Conservation (phyloP, 106 monocot species). For the Narthecium ossifragum region DNA sequence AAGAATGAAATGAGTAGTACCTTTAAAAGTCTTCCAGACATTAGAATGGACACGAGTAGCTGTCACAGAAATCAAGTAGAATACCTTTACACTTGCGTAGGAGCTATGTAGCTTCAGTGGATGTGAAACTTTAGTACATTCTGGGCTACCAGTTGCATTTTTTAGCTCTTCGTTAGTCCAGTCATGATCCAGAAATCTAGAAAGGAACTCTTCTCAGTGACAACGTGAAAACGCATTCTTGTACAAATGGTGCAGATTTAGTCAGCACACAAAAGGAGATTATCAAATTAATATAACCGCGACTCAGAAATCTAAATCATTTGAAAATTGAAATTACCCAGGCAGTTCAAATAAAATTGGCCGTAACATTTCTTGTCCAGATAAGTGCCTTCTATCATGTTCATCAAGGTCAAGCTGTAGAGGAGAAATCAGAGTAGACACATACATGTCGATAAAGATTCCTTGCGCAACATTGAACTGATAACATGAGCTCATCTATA, state of each 20-base stretch:
- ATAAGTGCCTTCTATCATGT: conserved; percentile 37
- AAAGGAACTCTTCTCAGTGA: too few species aligned
- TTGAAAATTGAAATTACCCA: conserved; percentile 17
- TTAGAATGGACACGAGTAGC: neutral
- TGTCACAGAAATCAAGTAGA: neutral
- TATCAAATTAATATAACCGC: too few species aligned
- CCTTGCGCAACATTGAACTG: too few species aligned
- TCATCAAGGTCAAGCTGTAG: conserved; percentile 37
- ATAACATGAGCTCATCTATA: too few species aligned
- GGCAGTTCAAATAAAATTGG: conserved; percentile 3
- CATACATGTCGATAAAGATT: too few species aligned
- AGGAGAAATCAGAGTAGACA: conserved; percentile 12
- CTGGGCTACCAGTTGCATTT: conserved; percentile 38
- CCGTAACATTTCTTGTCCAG: conserved; percentile 36
- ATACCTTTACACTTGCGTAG: conserved; percentile 45
- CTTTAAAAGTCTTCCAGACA: neutral
- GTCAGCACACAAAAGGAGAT: too few species aligned
- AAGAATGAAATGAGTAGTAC: conserved; percentile 2
- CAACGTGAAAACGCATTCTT: too few species aligned
- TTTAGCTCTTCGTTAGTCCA: conserved; percentile 46
- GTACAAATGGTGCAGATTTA: too few species aligned
- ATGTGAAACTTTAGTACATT: conserved; percentile 25
- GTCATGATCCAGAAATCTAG: conserved; percentile 17
- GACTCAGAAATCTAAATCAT: too few species aligned
- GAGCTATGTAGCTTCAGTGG: conserved; percentile 43